Base-by-base conservation (phyloP, 306 rosid species). In the Cucumis hystrix region DNA sequence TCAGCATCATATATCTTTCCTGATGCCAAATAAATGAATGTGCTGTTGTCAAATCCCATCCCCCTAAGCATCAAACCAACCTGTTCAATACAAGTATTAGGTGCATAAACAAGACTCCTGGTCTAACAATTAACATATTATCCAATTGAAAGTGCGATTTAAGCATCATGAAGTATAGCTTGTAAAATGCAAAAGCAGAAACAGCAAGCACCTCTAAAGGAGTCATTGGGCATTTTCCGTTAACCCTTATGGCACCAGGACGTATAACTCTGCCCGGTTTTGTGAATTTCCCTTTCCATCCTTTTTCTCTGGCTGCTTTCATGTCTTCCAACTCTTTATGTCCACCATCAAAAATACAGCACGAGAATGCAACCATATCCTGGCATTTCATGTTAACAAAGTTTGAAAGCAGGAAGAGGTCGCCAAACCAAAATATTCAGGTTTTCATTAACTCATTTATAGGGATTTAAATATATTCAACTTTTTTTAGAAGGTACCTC, bases 291-390 rank as follows among this genome's bases (percentile, higher is more conserved):
- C 99, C 99, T 78, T 84, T 92, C 99, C 99, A 95, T 59, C 99
- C 99, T 84, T 90, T 89, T 85, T 95, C 99, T 81, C 99, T 91
- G 51, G 99, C 99, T 39, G 92, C 99, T 71, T 77, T 85, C 97
- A 95, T 95, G 84, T 89, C 91, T 77, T 78, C 91, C 79, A 8
- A 81, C 87, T 95, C 98, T 84, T 87, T 90, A 62, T 80, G 81
- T 52, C 99, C 97, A 49, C 97, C 99, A 56, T 95, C 96, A 49
- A 92, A 95, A 77, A 90, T 87, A 83, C 99, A 95, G 83, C 98
- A 95, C 69, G 99, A 95, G 87, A 95, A 95, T 25, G 99, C 99
- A 80, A 95, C 99, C 99, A 95, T 95, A 83, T 95, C 99, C 99
- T 95, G 55, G 90, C 75, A 69, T 23, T 82, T 41, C 69, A 69